Evolutionary conservation across 1,139 yeast species (phyloP).

Genomic region (Debaryomyces subglobosus): DNA sequence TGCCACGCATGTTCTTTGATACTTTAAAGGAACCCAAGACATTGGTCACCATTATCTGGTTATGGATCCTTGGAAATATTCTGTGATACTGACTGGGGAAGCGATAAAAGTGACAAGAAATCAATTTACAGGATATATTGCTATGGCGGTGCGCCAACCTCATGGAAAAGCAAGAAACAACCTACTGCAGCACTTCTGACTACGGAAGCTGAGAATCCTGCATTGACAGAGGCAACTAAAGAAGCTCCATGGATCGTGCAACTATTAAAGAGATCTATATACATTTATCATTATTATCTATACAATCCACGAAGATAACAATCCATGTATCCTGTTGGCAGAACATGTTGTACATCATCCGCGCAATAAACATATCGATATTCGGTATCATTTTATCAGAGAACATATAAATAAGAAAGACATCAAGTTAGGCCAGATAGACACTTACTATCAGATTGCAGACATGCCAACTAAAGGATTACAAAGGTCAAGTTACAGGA

Average conservation of each 20-base stretch:
- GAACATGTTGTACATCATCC: not conserved
- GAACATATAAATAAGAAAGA: not conserved
- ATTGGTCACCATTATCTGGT: not conserved
- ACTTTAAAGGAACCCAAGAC: not conserved
- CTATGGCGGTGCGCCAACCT: no score
- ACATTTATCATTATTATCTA: no score
- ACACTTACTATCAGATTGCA: not conserved
- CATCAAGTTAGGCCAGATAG: not conserved
- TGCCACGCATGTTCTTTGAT: not conserved
- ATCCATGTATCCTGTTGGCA: not conserved
- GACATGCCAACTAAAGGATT: not conserved
- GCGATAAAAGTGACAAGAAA: conserved; percentile 3
- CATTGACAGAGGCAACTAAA: no score
- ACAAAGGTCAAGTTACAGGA: not conserved
- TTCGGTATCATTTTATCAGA: not conserved
- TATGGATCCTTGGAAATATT: not conserved
- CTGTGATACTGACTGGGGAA: conserved; percentile 7
- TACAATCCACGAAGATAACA: not conserved
- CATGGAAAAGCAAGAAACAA: no score
- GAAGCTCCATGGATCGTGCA: no score
- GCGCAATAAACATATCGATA: not conserved
- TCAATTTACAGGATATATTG: conserved; percentile 15
- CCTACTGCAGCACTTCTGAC: no score
- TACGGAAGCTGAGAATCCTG: no score
- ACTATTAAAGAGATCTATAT: no score